These are phyloP conservation scores for Neofusicoccum kwambonambiense DNA, from an alignment of 2,329 filamentous ascomycete species.

Conservation along the genomic window DNA sequence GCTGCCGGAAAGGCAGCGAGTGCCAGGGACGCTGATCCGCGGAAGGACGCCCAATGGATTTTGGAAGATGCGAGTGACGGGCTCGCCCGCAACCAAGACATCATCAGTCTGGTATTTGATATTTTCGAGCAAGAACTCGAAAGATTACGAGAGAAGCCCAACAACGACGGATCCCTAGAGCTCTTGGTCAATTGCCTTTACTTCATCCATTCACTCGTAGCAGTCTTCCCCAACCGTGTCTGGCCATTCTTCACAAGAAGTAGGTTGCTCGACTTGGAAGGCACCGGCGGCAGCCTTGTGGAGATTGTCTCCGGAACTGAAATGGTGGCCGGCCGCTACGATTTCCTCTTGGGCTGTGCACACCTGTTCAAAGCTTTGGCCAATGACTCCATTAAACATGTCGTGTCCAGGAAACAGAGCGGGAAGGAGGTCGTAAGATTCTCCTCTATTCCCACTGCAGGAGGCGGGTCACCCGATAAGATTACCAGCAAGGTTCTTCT, in stretches of 20 bases:
- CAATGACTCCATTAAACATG: slow-evolving; percentile 69
- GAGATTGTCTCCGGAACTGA: slow-evolving; percentile 81
- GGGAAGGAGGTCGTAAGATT: slow-evolving; percentile 53
- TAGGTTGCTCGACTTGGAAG: slow-evolving; percentile 72
- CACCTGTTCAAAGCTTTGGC: slow-evolving; percentile 73
- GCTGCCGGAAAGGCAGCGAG: slow-evolving; percentile 27
- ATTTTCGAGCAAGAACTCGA: slow-evolving; percentile 72
- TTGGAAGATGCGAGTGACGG: slow-evolving; percentile 52
- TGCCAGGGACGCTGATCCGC: slow-evolving; percentile 20
- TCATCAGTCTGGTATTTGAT: slow-evolving; percentile 78
- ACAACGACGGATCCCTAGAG: slow-evolving; percentile 61
- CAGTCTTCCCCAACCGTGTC: slow-evolving; percentile 73
- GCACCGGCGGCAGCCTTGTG: slow-evolving; percentile 72
- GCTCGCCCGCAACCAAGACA: slow-evolving; percentile 61
- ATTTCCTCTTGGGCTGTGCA: slow-evolving; percentile 72
- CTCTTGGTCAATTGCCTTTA: slow-evolving; percentile 74
- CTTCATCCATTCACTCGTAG: slow-evolving; percentile 72
- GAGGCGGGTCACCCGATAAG: slow-evolving; percentile 75
- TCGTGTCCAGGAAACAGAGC: slow-evolving; percentile 63
- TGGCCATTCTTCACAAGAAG: slow-evolving; percentile 89
- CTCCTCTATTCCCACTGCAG: slow-evolving; percentile 48
- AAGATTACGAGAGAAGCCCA: slow-evolving; percentile 51
- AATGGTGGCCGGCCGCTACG: slow-evolving; percentile 71
- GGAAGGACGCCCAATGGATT: slow-evolving; percentile 43
- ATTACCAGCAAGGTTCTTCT: slow-evolving; percentile 69